These are phyloP conservation scores for Backusella macrospora DNA, from an alignment of 192 early-diverging fungal genomes.

Conservation along the genomic window DNA sequence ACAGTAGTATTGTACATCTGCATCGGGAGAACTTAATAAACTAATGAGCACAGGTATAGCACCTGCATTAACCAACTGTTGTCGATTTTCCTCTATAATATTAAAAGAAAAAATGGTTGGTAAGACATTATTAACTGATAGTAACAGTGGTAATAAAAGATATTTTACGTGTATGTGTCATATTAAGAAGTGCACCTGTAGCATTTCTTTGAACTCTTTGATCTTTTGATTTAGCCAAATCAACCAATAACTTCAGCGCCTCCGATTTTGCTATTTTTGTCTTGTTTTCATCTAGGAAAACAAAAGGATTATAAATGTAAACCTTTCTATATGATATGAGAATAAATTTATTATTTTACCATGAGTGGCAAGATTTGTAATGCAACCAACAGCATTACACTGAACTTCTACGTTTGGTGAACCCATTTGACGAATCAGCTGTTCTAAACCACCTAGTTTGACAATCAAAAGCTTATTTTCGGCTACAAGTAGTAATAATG, in stretches of 20 bases:
- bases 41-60: constrained; percentile 83
- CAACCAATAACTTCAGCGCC: constrained; percentile 71
- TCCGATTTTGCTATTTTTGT: constrained; percentile 85
- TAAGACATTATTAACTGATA: not conserved
- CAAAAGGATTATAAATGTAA: constrained; percentile 12
- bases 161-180: constrained; percentile 76
- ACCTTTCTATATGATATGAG: constrained; percentile 7
- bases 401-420: constrained; percentile 88
- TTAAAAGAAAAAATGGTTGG: not conserved
- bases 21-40: constrained; percentile 74
- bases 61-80: constrained; percentile 79
- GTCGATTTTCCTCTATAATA: constrained; percentile 67
- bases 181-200: constrained; percentile 88
- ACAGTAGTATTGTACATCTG: constrained; percentile 89
- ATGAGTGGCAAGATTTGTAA: constrained; percentile 88
- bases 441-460: constrained; percentile 80
- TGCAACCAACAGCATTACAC: constrained; percentile 93
- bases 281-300: constrained; percentile 79
- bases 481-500: no score
- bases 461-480: constrained; percentile 88
- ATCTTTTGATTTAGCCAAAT: constrained; percentile 78
- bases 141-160: not conserved
- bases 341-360: constrained; percentile 42
- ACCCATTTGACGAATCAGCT: constrained; percentile 85
- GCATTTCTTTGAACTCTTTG: constrained; percentile 89